These are phyloP conservation scores for Mortierella polycephala DNA, from an alignment of 371 early-diverging fungal species.

Conservation along the genomic window DNA sequence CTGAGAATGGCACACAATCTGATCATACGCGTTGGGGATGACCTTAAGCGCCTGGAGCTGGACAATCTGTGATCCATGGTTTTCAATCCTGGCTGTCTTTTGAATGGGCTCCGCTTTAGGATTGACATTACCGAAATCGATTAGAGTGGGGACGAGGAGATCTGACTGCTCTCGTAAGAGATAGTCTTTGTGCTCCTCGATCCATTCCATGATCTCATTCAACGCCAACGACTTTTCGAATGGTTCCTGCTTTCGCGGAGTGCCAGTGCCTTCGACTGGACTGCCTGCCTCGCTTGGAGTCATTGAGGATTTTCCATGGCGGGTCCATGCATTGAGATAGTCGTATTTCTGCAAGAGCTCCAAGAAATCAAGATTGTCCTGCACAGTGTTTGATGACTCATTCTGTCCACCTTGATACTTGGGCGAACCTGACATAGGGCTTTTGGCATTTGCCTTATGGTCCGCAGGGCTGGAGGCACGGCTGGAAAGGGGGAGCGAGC, in stretches of 20 bases:
- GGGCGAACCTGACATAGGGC: conserved; percentile 34
- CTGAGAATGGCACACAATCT: conserved; percentile 19
- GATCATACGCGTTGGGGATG: conserved; percentile 40
- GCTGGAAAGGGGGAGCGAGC: conserved; percentile 26
- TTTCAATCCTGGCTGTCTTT: conserved; percentile 42
- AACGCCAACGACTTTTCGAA: conserved; percentile 46
- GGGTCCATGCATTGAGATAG: conserved; percentile 38
- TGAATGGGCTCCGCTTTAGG: conserved; percentile 28
- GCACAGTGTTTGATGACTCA: conserved; percentile 28
- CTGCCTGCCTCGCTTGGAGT: conserved; percentile 39
- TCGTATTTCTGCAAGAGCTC: conserved; percentile 49
- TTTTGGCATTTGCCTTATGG: conserved; percentile 17
- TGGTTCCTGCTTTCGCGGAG: conserved; percentile 37
- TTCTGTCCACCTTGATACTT: conserved; percentile 15
- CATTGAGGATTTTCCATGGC: conserved; percentile 37
- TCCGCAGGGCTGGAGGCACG: conserved; percentile 44
- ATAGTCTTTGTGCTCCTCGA: conserved; percentile 46
- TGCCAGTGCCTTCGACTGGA: conserved; percentile 36
- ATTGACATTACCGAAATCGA: conserved; percentile 47
- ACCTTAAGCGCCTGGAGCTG: conserved; percentile 40
- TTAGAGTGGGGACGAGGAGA: conserved; percentile 29
- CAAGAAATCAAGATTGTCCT: conserved; percentile 38
- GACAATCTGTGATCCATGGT: conserved; percentile 35
- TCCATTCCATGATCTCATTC: conserved; percentile 48
- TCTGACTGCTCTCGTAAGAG: conserved; percentile 37